phyloP scores from a whole-genome alignment of 2,329 filamentous ascomycete genomes.

The Helotiales sp. region DNA sequence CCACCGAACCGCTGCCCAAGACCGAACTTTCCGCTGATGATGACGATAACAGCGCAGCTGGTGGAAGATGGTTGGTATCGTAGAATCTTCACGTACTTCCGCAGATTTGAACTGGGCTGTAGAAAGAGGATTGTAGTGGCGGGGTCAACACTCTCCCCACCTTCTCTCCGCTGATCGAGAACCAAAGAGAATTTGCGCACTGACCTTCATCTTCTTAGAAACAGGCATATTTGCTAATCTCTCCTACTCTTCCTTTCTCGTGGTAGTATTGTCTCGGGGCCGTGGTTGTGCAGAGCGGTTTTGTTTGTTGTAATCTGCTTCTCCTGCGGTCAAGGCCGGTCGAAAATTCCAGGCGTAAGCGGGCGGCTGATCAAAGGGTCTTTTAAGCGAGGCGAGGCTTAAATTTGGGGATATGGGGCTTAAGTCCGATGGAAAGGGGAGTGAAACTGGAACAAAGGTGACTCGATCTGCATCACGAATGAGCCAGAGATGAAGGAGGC shows the following conservation, averaged over 20 bases:
- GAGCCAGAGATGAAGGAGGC: too few species aligned
- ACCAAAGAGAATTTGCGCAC: constrained; percentile 3
- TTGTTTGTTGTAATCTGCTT: not conserved
- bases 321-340: not conserved
- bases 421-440: not conserved
- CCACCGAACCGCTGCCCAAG: not conserved
- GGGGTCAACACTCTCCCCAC: too few species aligned
- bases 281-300: not conserved
- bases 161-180: too few species aligned
- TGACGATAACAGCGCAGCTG: too few species aligned
- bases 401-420: not conserved
- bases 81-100: too few species aligned
- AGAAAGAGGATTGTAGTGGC: too few species aligned
- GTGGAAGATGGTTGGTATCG: too few species aligned
- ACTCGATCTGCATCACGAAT: not conserved
- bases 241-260: not conserved
- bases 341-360: too few species aligned
- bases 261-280: not conserved
- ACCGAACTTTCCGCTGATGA: too few species aligned
- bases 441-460: not conserved
- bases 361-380: not conserved
- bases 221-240: constrained; percentile 46
- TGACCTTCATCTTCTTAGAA: constrained; percentile 47
- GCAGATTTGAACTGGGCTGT: too few species aligned
- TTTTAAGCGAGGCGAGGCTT: not conserved